A percentile compares a stretch with the other conserved stretches of the same genome.
Evolutionary conservation across 225 moss, liverwort and hornwort genomes (phyloP).

Genomic region (Sphagnum tenellum): DNA sequence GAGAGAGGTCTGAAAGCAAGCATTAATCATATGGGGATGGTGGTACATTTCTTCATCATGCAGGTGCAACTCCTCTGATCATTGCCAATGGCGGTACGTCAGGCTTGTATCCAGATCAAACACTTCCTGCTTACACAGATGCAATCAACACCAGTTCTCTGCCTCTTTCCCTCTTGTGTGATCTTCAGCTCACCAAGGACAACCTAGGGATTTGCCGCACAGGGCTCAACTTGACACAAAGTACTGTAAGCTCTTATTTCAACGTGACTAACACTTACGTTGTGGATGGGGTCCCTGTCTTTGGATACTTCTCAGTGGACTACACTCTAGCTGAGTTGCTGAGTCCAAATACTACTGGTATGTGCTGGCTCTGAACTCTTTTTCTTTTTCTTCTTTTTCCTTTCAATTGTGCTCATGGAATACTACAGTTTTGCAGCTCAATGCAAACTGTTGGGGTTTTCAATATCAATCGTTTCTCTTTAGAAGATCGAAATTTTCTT

Average conservation of each 20-base stretch:
- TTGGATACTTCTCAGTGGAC: slow-evolving; percentile 51
- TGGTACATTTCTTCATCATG: slow-evolving; percentile 1
- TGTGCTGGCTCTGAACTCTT: background rate
- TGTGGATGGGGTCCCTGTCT: slow-evolving; percentile 25
- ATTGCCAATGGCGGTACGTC: slow-evolving; percentile 90
- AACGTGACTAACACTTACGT: slow-evolving; percentile 35
- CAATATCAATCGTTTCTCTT: too few relatives aligned
- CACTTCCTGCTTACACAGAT: slow-evolving; percentile 22
- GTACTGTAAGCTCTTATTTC: slow-evolving; percentile 13
- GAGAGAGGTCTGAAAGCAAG: too few relatives aligned
- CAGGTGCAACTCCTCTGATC: slow-evolving; percentile 40
- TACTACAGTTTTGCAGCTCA: too few relatives aligned
- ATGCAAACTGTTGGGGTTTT: too few relatives aligned
- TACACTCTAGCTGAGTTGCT: slow-evolving; percentile 23
- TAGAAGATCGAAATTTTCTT: too few relatives aligned
- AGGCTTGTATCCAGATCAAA: slow-evolving; percentile 72
- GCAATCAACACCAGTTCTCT: slow-evolving; percentile 34
- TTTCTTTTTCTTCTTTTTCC: too few relatives aligned
- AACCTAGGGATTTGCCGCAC: slow-evolving; percentile 71
- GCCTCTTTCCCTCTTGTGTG: slow-evolving; percentile 53
- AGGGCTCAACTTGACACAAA: slow-evolving; percentile 39
- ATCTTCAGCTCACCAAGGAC: slow-evolving; percentile 67
- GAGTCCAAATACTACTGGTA: slow-evolving; percentile 20
- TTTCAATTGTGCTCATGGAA: too few relatives aligned
- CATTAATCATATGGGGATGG: too few relatives aligned